Percentiles rank a stretch among this genome's conserved stretches.
Conservation (phyloP, 1,284 basidiomycete genomes). For the Nidula niveotomentosa region DNA sequence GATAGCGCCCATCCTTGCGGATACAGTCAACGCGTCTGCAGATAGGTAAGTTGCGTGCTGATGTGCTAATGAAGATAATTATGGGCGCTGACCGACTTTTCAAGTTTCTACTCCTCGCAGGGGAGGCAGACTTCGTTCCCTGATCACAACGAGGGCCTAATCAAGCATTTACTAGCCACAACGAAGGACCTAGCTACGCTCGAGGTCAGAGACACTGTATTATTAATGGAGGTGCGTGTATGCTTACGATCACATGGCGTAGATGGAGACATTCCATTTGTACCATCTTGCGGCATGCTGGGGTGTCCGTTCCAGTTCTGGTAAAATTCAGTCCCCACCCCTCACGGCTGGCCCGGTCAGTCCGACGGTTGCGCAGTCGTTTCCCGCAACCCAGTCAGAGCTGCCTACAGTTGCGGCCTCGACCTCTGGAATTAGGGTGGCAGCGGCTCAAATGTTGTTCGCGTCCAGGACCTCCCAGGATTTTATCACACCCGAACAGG, state of each 20-base stretch:
- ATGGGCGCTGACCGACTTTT: slow-evolving; percentile 3
- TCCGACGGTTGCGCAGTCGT: slow-evolving; percentile 32
- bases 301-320: slow-evolving; percentile 26
- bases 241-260: slow-evolving; percentile 4
- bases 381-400: slow-evolving; percentile 24
- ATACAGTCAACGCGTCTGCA: slow-evolving; percentile 69
- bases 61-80: too few relatives aligned
- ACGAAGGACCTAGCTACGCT: slow-evolving; percentile 60
- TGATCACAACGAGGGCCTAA: slow-evolving; percentile 70
- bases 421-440: slow-evolving; percentile 62
- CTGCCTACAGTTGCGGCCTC: slow-evolving; percentile 23
- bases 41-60: slow-evolving; percentile 52
- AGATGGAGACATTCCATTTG: slow-evolving; percentile 86
- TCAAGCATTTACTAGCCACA: slow-evolving; percentile 50
- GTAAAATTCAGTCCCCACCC: slow-evolving; percentile 30
- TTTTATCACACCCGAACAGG: slow-evolving; percentile 75
- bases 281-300: slow-evolving; percentile 72
- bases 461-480: slow-evolving; percentile 75
- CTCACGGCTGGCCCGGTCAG: slow-evolving; percentile 42
- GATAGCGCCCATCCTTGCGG: slow-evolving; percentile 37
- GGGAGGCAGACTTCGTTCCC: slow-evolving; percentile 79
- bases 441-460: slow-evolving; percentile 83
- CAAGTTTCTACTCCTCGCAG: slow-evolving; percentile 84
- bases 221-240: slow-evolving; percentile 1
- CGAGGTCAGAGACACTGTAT: slow-evolving; percentile 46